A percentile compares a stretch with the other conserved stretches of the same genome.
Conservation (phyloP, 768 basidiomycete species). For the Amanita thiersii region DNA sequence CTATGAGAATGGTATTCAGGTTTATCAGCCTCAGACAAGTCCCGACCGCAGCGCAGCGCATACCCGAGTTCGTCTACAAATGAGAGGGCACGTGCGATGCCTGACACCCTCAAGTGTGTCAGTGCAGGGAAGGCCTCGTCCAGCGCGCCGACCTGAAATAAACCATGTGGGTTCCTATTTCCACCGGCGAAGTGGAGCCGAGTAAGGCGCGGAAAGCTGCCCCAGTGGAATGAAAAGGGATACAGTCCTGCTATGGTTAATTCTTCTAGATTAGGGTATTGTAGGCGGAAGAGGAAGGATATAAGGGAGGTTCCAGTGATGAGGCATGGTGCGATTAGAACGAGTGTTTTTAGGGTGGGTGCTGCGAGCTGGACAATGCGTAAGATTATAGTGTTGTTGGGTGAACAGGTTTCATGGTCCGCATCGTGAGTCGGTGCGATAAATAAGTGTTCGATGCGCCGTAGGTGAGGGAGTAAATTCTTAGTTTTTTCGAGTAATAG, state of each 20-base stretch:
- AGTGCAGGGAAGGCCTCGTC: conserved; percentile 31
- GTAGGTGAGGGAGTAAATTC: conserved; percentile 24
- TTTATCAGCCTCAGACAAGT: too few species aligned
- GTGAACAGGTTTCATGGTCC: not conserved
- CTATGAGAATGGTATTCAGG: too few species aligned
- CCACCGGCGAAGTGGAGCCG: conserved; percentile 35
- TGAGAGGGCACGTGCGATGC: conserved; percentile 30
- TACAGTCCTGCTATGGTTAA: conserved; percentile 42
- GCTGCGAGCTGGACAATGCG: conserved; percentile 29
- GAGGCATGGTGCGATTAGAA: conserved; percentile 26
- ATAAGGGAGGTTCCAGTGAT: conserved; percentile 29
- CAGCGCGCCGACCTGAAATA: conserved; percentile 30
- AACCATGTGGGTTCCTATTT: conserved; percentile 41
- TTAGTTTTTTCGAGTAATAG: conserved; percentile 23
- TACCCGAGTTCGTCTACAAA: conserved; percentile 34
- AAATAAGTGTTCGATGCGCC: conserved; percentile 36
- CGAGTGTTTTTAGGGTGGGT: conserved; percentile 32
- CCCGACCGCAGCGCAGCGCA: conserved; percentile 14
- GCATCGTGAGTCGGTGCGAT: conserved; percentile 22
- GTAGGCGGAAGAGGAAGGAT: conserved; percentile 31
- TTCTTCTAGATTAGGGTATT: conserved; percentile 30
- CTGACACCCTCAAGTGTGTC: conserved; percentile 30
- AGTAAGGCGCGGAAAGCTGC: conserved; percentile 28
- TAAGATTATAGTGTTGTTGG: conserved; percentile 13
- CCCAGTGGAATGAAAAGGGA: conserved; percentile 31